These are phyloP conservation scores for Alliaria petiolata DNA, from an alignment of 345 rosid species.

Conservation along the genomic window DNA sequence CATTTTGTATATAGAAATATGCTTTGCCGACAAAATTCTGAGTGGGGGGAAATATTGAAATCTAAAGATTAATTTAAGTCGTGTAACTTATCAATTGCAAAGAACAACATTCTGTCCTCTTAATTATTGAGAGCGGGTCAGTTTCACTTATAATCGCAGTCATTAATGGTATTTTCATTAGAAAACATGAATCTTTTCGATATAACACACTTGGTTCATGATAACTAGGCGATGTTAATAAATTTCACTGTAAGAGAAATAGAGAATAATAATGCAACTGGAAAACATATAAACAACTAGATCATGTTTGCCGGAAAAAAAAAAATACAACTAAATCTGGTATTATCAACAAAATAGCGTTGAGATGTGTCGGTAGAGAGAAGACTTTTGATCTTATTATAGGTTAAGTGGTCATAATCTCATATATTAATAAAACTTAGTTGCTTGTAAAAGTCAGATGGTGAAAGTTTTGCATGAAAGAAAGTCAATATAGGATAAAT, in stretches of 20 bases:
- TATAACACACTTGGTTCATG: background rate
- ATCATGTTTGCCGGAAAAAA: background rate
- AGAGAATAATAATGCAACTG: background rate
- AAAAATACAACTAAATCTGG: background rate
- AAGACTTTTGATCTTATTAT: background rate
- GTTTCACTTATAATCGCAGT: background rate
- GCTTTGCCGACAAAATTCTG: conserved; percentile 17
- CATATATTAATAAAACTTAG: conserved; percentile 14
- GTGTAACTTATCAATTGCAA: background rate
- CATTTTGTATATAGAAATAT: background rate
- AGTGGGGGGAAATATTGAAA: background rate
- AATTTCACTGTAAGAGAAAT: background rate
- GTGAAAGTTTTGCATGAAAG: background rate
- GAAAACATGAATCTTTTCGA: background rate
- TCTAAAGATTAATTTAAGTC: background rate
- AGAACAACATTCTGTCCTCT: conserved; percentile 23
- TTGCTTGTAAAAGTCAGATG: background rate
- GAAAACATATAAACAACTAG: background rate
- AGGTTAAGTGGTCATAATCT: conserved; percentile 13
- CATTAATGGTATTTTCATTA: background rate
- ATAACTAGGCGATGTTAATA: background rate
- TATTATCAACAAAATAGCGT: conserved; percentile 10
- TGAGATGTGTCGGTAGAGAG: conserved; percentile 27
- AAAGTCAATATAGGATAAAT: background rate
- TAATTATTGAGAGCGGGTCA: background rate